These are phyloP conservation scores for Malus sieversii DNA, from an alignment of 306 rosid species.

Conservation along the genomic window DNA sequence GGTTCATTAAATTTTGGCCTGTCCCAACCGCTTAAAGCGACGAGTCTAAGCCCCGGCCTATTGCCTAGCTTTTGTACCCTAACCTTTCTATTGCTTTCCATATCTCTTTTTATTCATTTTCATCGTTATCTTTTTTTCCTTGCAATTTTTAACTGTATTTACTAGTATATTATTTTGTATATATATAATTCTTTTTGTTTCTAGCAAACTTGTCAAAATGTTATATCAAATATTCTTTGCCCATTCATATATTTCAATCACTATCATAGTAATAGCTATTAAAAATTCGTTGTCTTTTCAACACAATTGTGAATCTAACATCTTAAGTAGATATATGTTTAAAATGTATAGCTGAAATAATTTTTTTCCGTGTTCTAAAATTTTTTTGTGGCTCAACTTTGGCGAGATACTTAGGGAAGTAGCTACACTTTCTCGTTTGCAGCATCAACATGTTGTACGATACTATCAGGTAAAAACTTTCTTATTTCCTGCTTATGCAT, in stretches of 20 bases:
- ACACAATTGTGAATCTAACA: neutral
- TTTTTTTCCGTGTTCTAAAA: neutral
- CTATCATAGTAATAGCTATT: neutral
- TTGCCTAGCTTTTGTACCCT: neutral
- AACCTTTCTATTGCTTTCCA: neutral
- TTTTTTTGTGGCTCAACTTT: slow-evolving; percentile 21
- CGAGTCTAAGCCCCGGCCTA: neutral
- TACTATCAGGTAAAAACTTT: slow-evolving; percentile 74
- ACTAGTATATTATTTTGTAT: neutral
- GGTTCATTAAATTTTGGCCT: neutral
- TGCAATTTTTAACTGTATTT: neutral
- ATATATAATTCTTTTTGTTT: neutral
- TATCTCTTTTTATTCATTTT: neutral
- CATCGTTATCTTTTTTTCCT: neutral
- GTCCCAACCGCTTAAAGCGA: neutral
- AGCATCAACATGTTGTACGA: slow-evolving; percentile 94
- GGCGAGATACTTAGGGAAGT: slow-evolving; percentile 72
- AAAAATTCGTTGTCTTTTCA: neutral
- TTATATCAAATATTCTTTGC: neutral
- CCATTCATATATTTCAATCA: neutral
- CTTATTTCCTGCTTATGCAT: slow-evolving; percentile 16
- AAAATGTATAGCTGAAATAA: neutral
- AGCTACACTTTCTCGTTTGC: slow-evolving; percentile 95
- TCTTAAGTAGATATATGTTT: neutral
- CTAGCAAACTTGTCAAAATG: neutral